Conservation (phyloP, 148 eudicot species). For the Simmondsia chinensis region DNA sequence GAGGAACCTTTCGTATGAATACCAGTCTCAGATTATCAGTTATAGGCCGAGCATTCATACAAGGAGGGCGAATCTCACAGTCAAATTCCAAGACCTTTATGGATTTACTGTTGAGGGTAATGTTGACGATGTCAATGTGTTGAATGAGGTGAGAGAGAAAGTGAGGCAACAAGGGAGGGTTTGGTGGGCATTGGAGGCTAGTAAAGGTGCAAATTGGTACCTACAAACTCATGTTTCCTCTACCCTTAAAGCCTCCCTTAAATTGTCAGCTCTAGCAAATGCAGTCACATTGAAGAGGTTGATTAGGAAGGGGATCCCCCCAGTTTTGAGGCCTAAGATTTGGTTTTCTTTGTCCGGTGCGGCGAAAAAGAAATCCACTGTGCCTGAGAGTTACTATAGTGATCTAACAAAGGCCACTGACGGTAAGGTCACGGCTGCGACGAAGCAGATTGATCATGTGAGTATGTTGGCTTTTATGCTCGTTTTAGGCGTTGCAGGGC, state of each 20-base stretch:
- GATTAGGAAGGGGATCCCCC: slow-evolving; percentile 87
- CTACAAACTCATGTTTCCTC: slow-evolving; percentile 52
- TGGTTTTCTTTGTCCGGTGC: slow-evolving; percentile 95
- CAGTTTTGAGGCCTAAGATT: slow-evolving; percentile 67
- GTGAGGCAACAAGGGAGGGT: slow-evolving; percentile 82
- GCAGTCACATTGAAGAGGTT: slow-evolving; percentile 70
- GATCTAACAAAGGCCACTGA: slow-evolving; percentile 70
- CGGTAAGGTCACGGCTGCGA: slow-evolving; percentile 76
- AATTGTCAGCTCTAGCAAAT: slow-evolving; percentile 58
- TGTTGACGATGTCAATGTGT: slow-evolving; percentile 96
- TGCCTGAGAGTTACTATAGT: slow-evolving; percentile 78
- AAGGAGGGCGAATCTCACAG: slow-evolving; percentile 87
- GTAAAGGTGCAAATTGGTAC: slow-evolving; percentile 90
- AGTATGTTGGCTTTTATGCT: slow-evolving; percentile 54
- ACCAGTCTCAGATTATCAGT: slow-evolving; percentile 46
- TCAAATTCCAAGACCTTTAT: slow-evolving; percentile 85
- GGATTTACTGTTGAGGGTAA: slow-evolving; percentile 89
- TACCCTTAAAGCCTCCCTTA: slow-evolving; percentile 64
- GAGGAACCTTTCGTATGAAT: slow-evolving; percentile 41
- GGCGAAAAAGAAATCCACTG: slow-evolving; percentile 94
- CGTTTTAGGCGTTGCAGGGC: no score
- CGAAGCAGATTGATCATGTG: slow-evolving; percentile 97
- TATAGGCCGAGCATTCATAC: slow-evolving; percentile 90
- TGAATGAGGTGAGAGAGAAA: slow-evolving; percentile 94
- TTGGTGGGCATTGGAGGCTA: slow-evolving; percentile 93